Evolutionary conservation across 805 yeast genomes (phyloP).

Genomic region (Starmerella apicola): DNA sequence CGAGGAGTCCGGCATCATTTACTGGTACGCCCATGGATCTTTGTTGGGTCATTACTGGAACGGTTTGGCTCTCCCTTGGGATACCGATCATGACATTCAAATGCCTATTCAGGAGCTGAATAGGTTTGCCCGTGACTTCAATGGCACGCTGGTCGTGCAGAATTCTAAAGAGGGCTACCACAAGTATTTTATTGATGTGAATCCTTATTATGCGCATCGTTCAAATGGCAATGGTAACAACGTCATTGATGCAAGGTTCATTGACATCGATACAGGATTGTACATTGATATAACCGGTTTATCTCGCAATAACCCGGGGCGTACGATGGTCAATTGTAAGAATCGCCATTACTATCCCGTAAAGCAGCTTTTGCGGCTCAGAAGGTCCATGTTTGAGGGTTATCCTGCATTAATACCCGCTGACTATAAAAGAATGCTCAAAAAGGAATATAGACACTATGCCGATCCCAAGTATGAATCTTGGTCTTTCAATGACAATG

Average conservation of each 20-base stretch:
- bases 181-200: conserved; percentile 36
- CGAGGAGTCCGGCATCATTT: conserved; percentile 32
- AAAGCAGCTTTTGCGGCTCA: conserved; percentile 42
- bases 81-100: conserved; percentile 39
- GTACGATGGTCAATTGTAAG: conserved; percentile 33
- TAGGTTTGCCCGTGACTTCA: conserved; percentile 37
- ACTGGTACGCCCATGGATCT: conserved; percentile 42
- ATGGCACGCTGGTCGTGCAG: conserved; percentile 35
- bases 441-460: conserved; percentile 29
- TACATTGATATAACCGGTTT: conserved; percentile 49
- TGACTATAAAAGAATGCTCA: conserved; percentile 27
- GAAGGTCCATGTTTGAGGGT: conserved; percentile 49
- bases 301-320: conserved; percentile 17
- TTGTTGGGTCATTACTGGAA: conserved; percentile 40
- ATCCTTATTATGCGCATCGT: conserved; percentile 39
- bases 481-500: conserved; percentile 14
- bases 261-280: conserved; percentile 47
- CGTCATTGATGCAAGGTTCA: conserved; percentile 45
- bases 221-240: conserved; percentile 36
- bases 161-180: conserved; percentile 38
- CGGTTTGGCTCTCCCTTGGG: conserved; percentile 44
- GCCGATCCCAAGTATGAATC: conserved; percentile 19
- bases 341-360: conserved; percentile 43
- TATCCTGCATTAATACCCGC: conserved; percentile 37
- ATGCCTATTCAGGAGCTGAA: conserved; percentile 38